Evolutionary conservation across 352 stramenopile species (phyloP).

Genomic region (Globisporangium perplexum): DNA sequence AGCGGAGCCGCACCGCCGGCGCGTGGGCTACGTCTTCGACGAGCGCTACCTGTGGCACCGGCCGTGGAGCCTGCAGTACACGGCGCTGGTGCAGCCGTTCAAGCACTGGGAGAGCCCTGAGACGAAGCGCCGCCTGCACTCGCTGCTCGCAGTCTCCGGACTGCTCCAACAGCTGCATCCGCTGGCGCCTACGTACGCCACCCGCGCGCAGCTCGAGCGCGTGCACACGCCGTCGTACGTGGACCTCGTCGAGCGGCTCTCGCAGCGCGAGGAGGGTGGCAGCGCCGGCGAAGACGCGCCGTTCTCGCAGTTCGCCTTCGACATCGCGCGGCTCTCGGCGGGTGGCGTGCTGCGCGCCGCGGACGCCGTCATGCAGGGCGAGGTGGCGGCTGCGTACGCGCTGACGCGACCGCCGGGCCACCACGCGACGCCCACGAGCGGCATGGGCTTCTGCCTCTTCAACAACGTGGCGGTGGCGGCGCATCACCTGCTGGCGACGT

Average conservation of each 20-base stretch:
- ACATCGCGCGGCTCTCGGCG: slow-evolving; percentile 65
- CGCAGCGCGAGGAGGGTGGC: slow-evolving; percentile 45
- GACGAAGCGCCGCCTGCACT: slow-evolving; percentile 80
- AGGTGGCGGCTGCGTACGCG: slow-evolving; percentile 44
- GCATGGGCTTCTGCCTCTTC: slow-evolving; percentile 73
- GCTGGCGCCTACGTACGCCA: slow-evolving; percentile 30
- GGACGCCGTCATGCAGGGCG: slow-evolving; percentile 46
- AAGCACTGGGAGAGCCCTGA: slow-evolving; percentile 75
- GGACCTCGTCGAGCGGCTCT: slow-evolving; percentile 40
- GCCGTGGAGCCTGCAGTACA: slow-evolving; percentile 47
- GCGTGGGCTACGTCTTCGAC: slow-evolving; percentile 76
- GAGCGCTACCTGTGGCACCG: slow-evolving; percentile 79
- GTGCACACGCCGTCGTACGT: slow-evolving; percentile 65
- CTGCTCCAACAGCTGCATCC: slow-evolving; percentile 39
- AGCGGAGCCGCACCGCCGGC: too few species aligned
- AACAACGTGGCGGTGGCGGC: slow-evolving; percentile 68
- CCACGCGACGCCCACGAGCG: slow-evolving; percentile 42
- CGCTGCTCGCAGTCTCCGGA: slow-evolving; percentile 65
- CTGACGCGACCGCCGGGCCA: slow-evolving; percentile 71
- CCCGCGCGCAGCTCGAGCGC: slow-evolving; percentile 34
- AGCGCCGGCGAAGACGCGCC: slow-evolving; percentile 65
- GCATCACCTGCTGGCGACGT: slow-evolving; percentile 38
- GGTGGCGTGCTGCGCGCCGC: slow-evolving; percentile 55
- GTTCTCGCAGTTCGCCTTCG: slow-evolving; percentile 66
- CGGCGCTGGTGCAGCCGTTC: slow-evolving; percentile 50